These are phyloP conservation scores for Fragilaria crotonensis DNA, from an alignment of 108 stramenopile species.

Conservation along the genomic window DNA sequence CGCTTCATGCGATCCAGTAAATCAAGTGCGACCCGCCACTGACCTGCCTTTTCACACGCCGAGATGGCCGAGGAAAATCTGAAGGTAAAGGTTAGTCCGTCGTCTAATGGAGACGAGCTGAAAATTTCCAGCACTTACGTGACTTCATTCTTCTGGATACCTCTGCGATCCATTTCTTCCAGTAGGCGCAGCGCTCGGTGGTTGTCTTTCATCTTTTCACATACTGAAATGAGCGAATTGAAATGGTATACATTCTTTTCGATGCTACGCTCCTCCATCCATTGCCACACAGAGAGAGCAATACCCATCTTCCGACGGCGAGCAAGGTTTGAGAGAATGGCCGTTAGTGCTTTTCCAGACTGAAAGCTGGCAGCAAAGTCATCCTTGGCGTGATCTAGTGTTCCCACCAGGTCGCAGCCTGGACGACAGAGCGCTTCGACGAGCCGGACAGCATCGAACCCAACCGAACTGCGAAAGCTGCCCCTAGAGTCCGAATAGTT, in stretches of 20 bases:
- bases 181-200: slow-evolving; percentile 56
- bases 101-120: too few species aligned
- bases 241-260: slow-evolving; percentile 65
- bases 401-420: slow-evolving; percentile 37
- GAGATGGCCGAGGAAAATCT: slow-evolving; percentile 77
- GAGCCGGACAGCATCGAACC: slow-evolving; percentile 44
- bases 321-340: slow-evolving; percentile 64
- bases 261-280: slow-evolving; percentile 59
- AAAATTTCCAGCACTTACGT: too few species aligned
- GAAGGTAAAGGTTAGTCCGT: too few species aligned
- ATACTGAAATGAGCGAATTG: slow-evolving; percentile 75
- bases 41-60: slow-evolving; percentile 80
- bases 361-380: slow-evolving; percentile 45
- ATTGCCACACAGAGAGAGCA: slow-evolving; percentile 63
- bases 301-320: slow-evolving; percentile 54
- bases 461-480: background rate
- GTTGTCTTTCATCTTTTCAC: slow-evolving; percentile 71
- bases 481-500: slow-evolving; percentile 1
- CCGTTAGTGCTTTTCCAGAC: slow-evolving; percentile 64
- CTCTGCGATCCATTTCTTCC: slow-evolving; percentile 67
- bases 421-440: slow-evolving; percentile 53
- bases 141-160: slow-evolving; percentile 76
- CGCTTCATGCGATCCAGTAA: slow-evolving; percentile 75
- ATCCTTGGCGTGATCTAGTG: slow-evolving; percentile 45
- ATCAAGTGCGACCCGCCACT: slow-evolving; percentile 73